phyloP scores from a whole-genome alignment of 257 asterid genomes.

The Schizonepeta tenuifolia region DNA sequence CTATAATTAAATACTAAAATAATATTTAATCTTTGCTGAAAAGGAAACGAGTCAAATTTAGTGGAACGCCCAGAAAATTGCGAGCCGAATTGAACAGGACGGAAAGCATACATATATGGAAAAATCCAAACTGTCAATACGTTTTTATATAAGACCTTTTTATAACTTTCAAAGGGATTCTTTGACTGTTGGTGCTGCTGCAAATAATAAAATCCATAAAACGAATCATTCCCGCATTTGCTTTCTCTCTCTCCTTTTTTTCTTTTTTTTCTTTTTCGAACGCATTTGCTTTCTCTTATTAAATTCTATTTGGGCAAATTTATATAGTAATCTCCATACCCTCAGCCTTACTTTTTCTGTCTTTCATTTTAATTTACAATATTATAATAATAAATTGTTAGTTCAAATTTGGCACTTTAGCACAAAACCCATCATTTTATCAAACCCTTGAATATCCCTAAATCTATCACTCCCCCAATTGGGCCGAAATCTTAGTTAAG shows the following conservation, averaged over 20 bases:
- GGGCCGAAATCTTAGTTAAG: conserved; percentile 42
- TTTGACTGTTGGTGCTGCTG: conserved; percentile 48
- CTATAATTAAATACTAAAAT: no score
- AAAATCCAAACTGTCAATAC: neutral
- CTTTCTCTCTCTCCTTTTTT: no score
- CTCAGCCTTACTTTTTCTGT: conserved; percentile 33
- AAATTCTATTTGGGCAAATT: conserved; percentile 29
- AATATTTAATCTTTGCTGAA: no score
- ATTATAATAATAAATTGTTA: conserved; percentile 31
- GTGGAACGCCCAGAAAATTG: no score
- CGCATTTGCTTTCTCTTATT: conserved; percentile 39
- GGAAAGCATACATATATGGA: no score
- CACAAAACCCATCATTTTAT: conserved; percentile 52
- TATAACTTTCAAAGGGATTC: conserved; percentile 34
- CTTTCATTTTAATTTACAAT: conserved; percentile 27
- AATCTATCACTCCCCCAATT: conserved; percentile 32
- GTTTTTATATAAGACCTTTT: conserved; percentile 1
- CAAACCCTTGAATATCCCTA: conserved; percentile 41
- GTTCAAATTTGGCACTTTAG: conserved; percentile 43
- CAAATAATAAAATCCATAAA: conserved; percentile 34
- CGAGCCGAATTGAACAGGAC: no score
- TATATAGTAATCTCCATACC: conserved; percentile 53
- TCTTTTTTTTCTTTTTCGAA: no score
- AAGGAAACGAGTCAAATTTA: no score
- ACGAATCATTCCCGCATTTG: conserved; percentile 29